Evolutionary conservation across 169 alveolate species (phyloP), one percentile per base, ranked within the genome.

Genomic region (Cryptosporidium xiaoi): DNA sequence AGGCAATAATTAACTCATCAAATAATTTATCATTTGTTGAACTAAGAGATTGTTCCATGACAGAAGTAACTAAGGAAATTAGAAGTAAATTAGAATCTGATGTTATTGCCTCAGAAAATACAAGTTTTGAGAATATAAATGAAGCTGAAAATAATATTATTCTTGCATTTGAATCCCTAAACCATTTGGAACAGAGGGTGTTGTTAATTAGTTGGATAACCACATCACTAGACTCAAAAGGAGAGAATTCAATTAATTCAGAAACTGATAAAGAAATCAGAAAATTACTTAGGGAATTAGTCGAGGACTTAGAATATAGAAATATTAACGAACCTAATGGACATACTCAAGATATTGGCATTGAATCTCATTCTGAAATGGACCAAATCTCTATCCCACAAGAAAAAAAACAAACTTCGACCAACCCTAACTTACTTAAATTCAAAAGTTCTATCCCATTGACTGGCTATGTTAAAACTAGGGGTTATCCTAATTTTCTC

Each of bases 161-260:
- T 40, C 24, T 62, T 77, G 29, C 18, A 77, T 77, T 77, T 60
- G 87, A 77, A 77, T 20, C 69, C 16, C 36, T 77, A 20, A 60
- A 44, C 4, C 77, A 68, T 0, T n/a, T 60, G 18, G 77, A 77
- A 29, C 87, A 77, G 34, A 77, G 87, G 24, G 50, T 71, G 18
- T 31, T 77, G n/a, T 6, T 77, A 15, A 2, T 77, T 7, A 56
- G 36, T 27, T 77, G 87, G 87, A 77, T 77, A 13, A 77, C 87
- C 2, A 31, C 44, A 7, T 33, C 58, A 27, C 18, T 33, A 1
- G 34, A 27, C 7, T 46, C 60, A 2, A 24, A 34, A 44, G n/a
- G 44, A 33, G 53, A 77, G 7, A 29, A 46, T 29, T 8, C 4
- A 6, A 40, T 0, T 40, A 8, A 40, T 8, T 40, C 48, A 6